phyloP scores from a whole-genome alignment of 305 asterid genomes.

The Fraxinus xanthoxyloides region DNA sequence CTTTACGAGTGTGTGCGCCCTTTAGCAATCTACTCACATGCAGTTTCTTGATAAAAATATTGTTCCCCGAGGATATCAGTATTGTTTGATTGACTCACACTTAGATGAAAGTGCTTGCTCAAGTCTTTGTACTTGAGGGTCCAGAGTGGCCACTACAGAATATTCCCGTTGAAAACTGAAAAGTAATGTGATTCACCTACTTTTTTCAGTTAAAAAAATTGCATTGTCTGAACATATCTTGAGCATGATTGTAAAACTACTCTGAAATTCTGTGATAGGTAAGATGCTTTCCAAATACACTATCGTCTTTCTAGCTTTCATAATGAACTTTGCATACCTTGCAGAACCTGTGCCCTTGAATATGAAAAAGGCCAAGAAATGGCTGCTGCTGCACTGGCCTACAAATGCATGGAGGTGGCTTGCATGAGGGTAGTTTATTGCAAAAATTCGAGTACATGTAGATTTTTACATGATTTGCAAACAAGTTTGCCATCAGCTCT shows the following conservation, averaged over 20 bases:
- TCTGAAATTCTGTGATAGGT: constrained; percentile 5
- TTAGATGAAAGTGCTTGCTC: background rate
- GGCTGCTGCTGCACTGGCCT: constrained; percentile 87
- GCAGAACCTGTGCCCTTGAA: constrained; percentile 77
- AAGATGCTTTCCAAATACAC: constrained; percentile 13
- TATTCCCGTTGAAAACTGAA: background rate
- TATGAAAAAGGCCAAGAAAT: constrained; percentile 66
- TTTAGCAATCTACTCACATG: too few relatives aligned
- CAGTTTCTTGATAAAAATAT: too few relatives aligned
- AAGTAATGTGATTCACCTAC: background rate
- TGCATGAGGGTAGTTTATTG: constrained; percentile 69
- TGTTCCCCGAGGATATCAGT: background rate
- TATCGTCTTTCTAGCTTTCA: constrained; percentile 25
- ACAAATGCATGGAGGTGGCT: constrained; percentile 87
- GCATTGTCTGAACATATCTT: background rate
- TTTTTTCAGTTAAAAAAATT: background rate
- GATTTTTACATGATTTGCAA: constrained; percentile 68
- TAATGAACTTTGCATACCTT: constrained; percentile 27
- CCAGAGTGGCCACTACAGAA: background rate
- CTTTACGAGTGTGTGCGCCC: too few relatives aligned
- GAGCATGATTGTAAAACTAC: constrained; percentile 13
- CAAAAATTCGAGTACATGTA: constrained; percentile 52
- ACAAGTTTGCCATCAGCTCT: constrained; percentile 63
- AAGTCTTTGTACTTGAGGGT: background rate
- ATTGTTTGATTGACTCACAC: background rate